Conservation (phyloP, 1,284 basidiomycete species). For the Cryptococcus amylolentus region DNA sequence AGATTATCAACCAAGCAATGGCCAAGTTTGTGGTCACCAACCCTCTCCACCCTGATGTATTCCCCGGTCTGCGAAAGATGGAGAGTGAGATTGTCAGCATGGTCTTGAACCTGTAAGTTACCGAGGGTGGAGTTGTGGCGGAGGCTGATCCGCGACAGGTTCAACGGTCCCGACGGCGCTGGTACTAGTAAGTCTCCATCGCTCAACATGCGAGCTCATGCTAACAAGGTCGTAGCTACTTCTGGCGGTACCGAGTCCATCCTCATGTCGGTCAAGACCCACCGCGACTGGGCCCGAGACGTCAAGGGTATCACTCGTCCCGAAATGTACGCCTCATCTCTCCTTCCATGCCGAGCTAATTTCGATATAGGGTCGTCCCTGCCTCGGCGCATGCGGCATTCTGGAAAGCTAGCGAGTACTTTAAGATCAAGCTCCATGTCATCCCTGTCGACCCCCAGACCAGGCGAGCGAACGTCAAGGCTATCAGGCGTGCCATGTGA, state of each 20-base stretch:
- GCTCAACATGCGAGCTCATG: background rate
- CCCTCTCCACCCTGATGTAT: constrained; percentile 91
- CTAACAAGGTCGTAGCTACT: constrained; percentile 56
- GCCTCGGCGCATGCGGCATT: constrained; percentile 90
- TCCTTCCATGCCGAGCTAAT: background rate
- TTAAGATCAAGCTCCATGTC: constrained; percentile 86
- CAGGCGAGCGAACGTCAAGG: constrained; percentile 73
- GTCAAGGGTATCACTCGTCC: constrained; percentile 86
- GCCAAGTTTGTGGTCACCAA: constrained; percentile 58
- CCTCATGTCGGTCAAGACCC: constrained; percentile 76
- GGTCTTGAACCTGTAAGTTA: constrained; percentile 66
- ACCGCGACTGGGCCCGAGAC: constrained; percentile 84
- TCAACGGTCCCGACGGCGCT: constrained; percentile 76
- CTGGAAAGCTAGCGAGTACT: constrained; percentile 85
- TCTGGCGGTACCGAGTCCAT: constrained; percentile 96
- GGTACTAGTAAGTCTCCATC: constrained; percentile 60
- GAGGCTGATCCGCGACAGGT: constrained; percentile 49
- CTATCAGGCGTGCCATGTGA: constrained; percentile 79
- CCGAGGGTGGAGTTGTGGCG: background rate
- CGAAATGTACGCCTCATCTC: constrained; percentile 68
- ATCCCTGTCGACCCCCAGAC: constrained; percentile 81
- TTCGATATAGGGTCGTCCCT: constrained; percentile 66
- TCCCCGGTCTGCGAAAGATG: constrained; percentile 91
- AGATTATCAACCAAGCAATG: constrained; percentile 49
- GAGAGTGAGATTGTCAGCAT: constrained; percentile 96